Evolutionary conservation across 2,329 filamentous ascomycete species (phyloP), one percentile per base, ranked within the genome.

Genomic region (Colletotrichum spaethianum): DNA sequence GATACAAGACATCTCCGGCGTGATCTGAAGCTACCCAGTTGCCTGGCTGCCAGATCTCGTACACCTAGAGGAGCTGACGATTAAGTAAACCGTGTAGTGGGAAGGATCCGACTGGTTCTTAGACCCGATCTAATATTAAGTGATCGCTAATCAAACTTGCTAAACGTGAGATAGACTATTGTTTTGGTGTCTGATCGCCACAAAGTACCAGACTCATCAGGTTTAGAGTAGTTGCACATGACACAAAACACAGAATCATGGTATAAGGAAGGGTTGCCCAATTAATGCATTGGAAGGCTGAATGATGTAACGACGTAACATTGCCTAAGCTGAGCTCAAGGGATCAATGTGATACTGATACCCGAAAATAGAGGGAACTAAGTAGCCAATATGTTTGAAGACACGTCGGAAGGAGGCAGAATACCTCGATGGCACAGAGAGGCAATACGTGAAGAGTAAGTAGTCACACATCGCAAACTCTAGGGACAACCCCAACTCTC

Each of bases 1-100:
- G 28, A 28, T 20, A 67, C 68, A 26, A 56, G 26, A 62, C 63
- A 70, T 28, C 33, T 16, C 33, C 36, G 28, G 31, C 68, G 44
- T 55, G 56, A 70, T 70, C 63, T 23, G 16, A 46, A n/a, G 31
- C 31, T n/a, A 18, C 42, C 56, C 63, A 55, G 33, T 48, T 55
- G 57, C 55, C 56, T 40, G 56, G 56, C 53, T 67, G n/a, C 44
- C 8, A 50, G 31, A 50, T 62, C 44, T 50, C 59, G 42, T 50
- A 20, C 16, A 23, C 12, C 8, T 28, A 20, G n/a, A 14, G 28
- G 26, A 23, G 20, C 14, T 18, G 12, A 38, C 20, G 1, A 26
- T 11, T 0, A 20, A 23, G 20, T 38, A 5, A n/a, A 31, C 31
- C n/a, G 11, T 36, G 31, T 12, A 55, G 26, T 33, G 1, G 20